Conservation (phyloP, 306 rosid genomes). For the Vachellia pachyceras region DNA sequence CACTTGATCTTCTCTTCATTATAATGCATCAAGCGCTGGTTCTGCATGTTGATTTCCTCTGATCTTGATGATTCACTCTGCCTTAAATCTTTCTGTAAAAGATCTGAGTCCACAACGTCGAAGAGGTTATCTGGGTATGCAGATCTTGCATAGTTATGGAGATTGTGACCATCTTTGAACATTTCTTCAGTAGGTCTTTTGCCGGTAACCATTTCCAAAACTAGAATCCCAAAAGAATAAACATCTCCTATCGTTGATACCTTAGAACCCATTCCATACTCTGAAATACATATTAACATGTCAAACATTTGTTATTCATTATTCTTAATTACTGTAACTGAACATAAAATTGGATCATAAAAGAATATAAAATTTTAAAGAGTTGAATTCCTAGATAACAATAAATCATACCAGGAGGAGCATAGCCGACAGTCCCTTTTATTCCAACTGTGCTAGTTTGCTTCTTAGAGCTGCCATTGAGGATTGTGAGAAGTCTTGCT, state of each 20-base stretch:
- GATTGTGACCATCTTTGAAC: slow-evolving; percentile 16
- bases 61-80: not conserved
- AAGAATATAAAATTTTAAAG: not conserved
- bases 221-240: slow-evolving; percentile 12
- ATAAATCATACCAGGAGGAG: slow-evolving; percentile 24
- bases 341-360: not conserved
- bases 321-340: not conserved
- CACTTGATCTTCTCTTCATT: not conserved
- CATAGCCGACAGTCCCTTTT: slow-evolving; percentile 11
- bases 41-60: not conserved
- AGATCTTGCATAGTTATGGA: not conserved
- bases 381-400: not conserved
- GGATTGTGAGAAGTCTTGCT: not conserved
- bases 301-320: too few species aligned
- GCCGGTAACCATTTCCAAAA: slow-evolving; percentile 7
- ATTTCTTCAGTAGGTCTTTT: slow-evolving; percentile 13
- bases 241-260: slow-evolving; percentile 3
- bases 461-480: not conserved
- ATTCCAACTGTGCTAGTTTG: not conserved
- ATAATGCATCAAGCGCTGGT: not conserved
- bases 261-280: not conserved
- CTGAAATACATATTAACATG: slow-evolving; percentile 5
- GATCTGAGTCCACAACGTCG: not conserved
- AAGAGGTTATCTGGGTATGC: not conserved
- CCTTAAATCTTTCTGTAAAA: not conserved